phyloP scores from a whole-genome alignment of 1,139 yeast genomes.

The Geotrichum histeridarum region DNA sequence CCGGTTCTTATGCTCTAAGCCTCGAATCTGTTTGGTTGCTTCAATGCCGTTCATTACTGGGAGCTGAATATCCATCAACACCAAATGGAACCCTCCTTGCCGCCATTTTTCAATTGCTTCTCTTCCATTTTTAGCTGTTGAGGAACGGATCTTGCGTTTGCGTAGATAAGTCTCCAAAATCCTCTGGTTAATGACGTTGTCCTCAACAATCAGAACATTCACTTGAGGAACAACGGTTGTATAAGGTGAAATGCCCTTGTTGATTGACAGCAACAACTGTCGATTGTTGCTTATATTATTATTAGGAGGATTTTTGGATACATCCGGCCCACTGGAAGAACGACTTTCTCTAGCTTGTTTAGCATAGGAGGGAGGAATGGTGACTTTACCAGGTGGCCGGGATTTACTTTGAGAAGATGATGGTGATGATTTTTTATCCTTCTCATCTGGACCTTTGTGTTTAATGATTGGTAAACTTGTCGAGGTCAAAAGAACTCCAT shows the following conservation, averaged over 20 bases:
- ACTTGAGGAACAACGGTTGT: slow-evolving; percentile 55
- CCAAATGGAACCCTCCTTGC: slow-evolving; percentile 84
- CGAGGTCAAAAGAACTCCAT: neutral
- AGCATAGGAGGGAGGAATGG: neutral
- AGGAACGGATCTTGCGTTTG: slow-evolving; percentile 77
- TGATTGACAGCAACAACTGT: slow-evolving; percentile 14
- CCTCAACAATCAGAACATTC: slow-evolving; percentile 90
- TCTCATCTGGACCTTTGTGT: neutral
- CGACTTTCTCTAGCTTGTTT: neutral
- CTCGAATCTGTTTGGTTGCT: slow-evolving; percentile 83
- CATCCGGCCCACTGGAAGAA: neutral
- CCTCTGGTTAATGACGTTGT: slow-evolving; percentile 88
- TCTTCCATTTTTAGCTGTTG: slow-evolving; percentile 83
- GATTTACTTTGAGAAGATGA: neutral
- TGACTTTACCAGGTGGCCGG: neutral
- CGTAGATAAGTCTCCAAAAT: slow-evolving; percentile 88
- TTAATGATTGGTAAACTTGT: neutral
- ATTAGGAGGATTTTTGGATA: neutral
- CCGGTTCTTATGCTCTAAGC: slow-evolving; percentile 71
- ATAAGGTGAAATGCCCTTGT: slow-evolving; percentile 18
- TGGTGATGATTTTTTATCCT: neutral
- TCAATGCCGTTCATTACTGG: slow-evolving; percentile 93
- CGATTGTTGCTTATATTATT: slow-evolving; percentile 12
- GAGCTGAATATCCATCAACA: slow-evolving; percentile 89
- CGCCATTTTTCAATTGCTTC: slow-evolving; percentile 93